Base-by-base conservation (phyloP, 163 green algal species). In the Chlamydomonas reinhardtii region DNA sequence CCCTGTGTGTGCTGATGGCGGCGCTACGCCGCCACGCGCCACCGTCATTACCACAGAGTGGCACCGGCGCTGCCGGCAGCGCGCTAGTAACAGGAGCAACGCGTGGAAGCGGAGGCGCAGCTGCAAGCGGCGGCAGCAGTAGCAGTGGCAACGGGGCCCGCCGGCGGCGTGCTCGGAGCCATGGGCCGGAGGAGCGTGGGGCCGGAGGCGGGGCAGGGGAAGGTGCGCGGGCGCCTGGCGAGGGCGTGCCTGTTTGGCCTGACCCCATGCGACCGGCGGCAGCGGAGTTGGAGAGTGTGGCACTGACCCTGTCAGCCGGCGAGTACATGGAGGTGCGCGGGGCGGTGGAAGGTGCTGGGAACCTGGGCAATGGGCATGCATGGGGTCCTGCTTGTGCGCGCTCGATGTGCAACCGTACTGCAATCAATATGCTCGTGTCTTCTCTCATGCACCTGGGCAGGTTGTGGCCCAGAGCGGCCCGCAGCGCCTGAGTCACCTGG, bases 391-490 rank as follows among this genome's bases (percentile, higher is more conserved):
- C n/a, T n/a, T n/a, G n/a, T n/a, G 24, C 22, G 22, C 22, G 61
- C 61, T 12, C 61, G n/a, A n/a, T n/a, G n/a, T n/a, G 22, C 62
- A 15, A 31, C 62, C 2, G 24, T 4, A 2, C 27, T 15, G 17
- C 25, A 70, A 35, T 2, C 62, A 31, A n/a, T n/a, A n/a, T n/a
- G n/a, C 62, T 12, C 62, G 35, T 31, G 27, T 9, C 25, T 32
- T 35, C 2, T 32, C 27, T 31, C 3, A n/a, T n/a, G n/a, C n/a
- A n/a, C 25, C 62, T 35, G 2, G 12, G 27, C 35, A 82, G 76
- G 78, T 86, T 29, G 35, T 86, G 56, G 69, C 80, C 31, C 80
- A 86, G 70, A 71, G 80, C 70, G 80, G 80, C 16, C 34, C 54
- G 1, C 19, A 35, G 48, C 69, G 80, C n/a, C 35, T 86, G 80